Evolutionary conservation across 1,284 basidiomycete species (phyloP).

Genomic region (Schizopora paradoxa): DNA sequence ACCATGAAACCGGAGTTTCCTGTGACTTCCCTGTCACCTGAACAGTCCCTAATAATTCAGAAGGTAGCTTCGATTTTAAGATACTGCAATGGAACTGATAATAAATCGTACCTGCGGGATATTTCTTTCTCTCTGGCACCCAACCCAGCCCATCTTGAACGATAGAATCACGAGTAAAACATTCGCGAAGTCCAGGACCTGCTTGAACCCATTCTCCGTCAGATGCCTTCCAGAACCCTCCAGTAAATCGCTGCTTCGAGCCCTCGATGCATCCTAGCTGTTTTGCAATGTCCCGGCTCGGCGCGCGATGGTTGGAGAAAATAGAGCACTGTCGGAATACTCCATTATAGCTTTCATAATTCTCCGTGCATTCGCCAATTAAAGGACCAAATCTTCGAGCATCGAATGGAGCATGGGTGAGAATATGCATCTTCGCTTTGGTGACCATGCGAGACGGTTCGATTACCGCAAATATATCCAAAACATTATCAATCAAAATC

Average conservation of each 20-base stretch:
- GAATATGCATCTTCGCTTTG: slow-evolving; percentile 35
- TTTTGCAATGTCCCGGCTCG: slow-evolving; percentile 33
- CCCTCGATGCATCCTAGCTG: slow-evolving; percentile 29
- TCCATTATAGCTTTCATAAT: slow-evolving; percentile 35
- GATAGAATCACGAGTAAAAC: slow-evolving; percentile 8
- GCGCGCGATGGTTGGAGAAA: slow-evolving; percentile 32
- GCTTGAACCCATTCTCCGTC: slow-evolving; percentile 12
- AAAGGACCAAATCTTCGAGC: slow-evolving; percentile 32
- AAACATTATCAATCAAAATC: slow-evolving; percentile 28
- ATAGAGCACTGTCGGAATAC: slow-evolving; percentile 33
- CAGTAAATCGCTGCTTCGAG: slow-evolving; percentile 30
- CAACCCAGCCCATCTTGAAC: slow-evolving; percentile 18
- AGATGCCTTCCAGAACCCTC: slow-evolving; percentile 28
- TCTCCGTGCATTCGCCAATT: slow-evolving; percentile 30
- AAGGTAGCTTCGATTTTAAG: background rate
- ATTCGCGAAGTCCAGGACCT: slow-evolving; percentile 12
- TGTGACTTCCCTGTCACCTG: background rate
- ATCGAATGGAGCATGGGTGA: slow-evolving; percentile 28
- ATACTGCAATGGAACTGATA: background rate
- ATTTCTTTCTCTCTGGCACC: background rate
- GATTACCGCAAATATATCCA: slow-evolving; percentile 26
- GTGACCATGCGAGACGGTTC: slow-evolving; percentile 27
- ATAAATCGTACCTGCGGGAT: background rate
- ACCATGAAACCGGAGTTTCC: too few species aligned
- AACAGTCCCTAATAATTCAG: background rate